These are phyloP conservation scores for Achaetomiella virescens DNA, from an alignment of 495 filamentous ascomycete genomes.

Conservation along the genomic window DNA sequence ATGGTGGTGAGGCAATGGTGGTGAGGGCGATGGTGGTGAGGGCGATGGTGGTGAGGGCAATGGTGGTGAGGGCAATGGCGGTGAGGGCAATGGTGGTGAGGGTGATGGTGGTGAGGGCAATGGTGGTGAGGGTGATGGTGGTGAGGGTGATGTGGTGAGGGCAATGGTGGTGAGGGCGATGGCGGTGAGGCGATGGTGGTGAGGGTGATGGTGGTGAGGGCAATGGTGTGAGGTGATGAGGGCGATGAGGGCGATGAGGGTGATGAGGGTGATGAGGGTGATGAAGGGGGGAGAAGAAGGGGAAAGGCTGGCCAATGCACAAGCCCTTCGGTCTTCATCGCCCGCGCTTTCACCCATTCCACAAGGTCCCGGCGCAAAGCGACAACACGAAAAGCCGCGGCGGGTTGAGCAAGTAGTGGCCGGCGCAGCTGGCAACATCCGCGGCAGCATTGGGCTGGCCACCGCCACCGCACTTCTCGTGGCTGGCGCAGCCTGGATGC, in stretches of 20 bases:
- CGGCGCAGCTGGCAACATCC: not conserved
- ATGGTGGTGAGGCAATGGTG: not conserved
- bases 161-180: not conserved
- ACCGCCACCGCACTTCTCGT: not conserved
- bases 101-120: not conserved
- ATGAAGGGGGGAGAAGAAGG: not conserved
- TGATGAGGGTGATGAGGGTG: not conserved
- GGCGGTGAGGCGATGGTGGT: not conserved
- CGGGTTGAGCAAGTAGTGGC: not conserved
- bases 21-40: not conserved
- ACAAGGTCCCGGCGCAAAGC: not conserved
- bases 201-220: not conserved
- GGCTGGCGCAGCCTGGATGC: not conserved
- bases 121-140: not conserved
- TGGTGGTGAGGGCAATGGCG: not conserved
- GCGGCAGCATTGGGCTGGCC: not conserved
- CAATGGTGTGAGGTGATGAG: not conserved
- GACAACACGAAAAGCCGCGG: not conserved
- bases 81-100: not conserved
- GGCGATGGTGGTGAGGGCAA: not conserved
- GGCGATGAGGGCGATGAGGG: not conserved
- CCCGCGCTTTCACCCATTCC: not conserved
- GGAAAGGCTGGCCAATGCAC: slow-evolving; percentile 1
- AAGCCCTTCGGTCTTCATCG: not conserved
- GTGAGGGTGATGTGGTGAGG: not conserved